phyloP scores from a whole-genome alignment of 768 basidiomycete genomes.

The Xerocomus brunneocitrinus region DNA sequence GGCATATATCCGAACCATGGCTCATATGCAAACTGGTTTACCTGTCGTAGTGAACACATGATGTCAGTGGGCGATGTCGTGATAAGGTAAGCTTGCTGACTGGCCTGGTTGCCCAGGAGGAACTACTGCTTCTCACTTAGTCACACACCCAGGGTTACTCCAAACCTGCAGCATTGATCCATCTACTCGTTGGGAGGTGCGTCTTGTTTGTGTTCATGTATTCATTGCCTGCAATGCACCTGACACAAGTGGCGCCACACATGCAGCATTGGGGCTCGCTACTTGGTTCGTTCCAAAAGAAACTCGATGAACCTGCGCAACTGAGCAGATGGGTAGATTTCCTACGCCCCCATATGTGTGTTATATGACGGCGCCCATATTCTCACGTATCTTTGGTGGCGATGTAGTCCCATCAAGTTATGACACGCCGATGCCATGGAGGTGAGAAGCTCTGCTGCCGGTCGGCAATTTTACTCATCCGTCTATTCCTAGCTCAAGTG shows the following conservation, averaged over 20 bases:
- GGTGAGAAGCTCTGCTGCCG: slow-evolving; percentile 38
- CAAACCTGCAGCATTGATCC: slow-evolving; percentile 9
- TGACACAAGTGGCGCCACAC: slow-evolving; percentile 1
- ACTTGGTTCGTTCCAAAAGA: slow-evolving; percentile 52
- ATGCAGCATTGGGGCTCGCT: slow-evolving; percentile 66
- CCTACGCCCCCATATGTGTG: too few relatives aligned
- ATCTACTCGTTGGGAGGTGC: slow-evolving; percentile 47
- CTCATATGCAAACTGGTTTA: slow-evolving; percentile 35
- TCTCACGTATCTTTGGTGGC: slow-evolving; percentile 33
- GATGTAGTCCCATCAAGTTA: slow-evolving; percentile 61
- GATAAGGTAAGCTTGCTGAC: slow-evolving; percentile 4
- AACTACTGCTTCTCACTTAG: slow-evolving; percentile 71
- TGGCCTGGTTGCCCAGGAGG: slow-evolving; percentile 21
- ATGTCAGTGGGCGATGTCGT: slow-evolving; percentile 49
- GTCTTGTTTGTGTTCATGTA: slow-evolving; percentile 12
- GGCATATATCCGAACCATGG: slow-evolving; percentile 53
- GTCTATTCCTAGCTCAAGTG: slow-evolving; percentile 36
- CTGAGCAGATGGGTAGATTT: slow-evolving; percentile 33
- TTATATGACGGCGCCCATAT: slow-evolving; percentile 22
- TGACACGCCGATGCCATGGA: slow-evolving; percentile 70
- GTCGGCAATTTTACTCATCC: neutral
- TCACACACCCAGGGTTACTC: slow-evolving; percentile 64
- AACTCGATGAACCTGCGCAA: slow-evolving; percentile 61
- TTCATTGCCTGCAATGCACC: neutral
- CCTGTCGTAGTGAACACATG: neutral